A percentile compares a stretch with the other conserved stretches of the same genome.
phyloP scores from a whole-genome alignment of 139 green algal genomes.

The Ulvella scutata region DNA sequence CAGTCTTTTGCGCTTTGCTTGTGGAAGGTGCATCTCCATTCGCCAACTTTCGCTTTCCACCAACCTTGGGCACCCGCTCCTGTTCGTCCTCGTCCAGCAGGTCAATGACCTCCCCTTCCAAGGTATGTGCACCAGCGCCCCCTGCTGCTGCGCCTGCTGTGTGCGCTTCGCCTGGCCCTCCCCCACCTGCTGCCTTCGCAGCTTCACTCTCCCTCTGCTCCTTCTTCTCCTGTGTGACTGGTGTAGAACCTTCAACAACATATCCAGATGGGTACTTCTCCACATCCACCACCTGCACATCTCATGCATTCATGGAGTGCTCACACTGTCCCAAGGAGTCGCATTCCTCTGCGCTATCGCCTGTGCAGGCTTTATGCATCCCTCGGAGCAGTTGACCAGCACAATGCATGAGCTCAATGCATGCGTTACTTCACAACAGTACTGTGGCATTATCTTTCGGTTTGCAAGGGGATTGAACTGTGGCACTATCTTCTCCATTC shows the following conservation, averaged over 20 bases:
- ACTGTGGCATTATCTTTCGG: not conserved
- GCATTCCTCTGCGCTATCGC: not conserved
- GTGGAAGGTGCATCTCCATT: not conserved
- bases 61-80: not conserved
- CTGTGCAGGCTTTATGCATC: not conserved
- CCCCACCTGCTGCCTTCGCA: not conserved
- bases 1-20: not conserved
- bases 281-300: conserved; percentile 35
- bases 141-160: not conserved
- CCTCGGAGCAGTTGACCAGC: no score
- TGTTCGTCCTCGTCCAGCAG: not conserved
- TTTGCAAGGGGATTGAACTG: not conserved
- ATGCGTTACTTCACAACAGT: no score
- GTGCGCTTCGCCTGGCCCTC: no score
- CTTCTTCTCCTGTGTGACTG: not conserved
- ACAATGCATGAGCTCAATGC: no score
- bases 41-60: not conserved
- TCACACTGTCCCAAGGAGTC: not conserved
- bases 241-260: conserved; percentile 25
- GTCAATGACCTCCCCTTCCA: not conserved
- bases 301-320: not conserved
- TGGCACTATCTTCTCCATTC: not conserved
- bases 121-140: not conserved
- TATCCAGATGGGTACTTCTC: conserved; percentile 42
- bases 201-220: not conserved